Base-by-base conservation (phyloP, 2,329 filamentous ascomycete species). In the Apiospora arundinis region DNA sequence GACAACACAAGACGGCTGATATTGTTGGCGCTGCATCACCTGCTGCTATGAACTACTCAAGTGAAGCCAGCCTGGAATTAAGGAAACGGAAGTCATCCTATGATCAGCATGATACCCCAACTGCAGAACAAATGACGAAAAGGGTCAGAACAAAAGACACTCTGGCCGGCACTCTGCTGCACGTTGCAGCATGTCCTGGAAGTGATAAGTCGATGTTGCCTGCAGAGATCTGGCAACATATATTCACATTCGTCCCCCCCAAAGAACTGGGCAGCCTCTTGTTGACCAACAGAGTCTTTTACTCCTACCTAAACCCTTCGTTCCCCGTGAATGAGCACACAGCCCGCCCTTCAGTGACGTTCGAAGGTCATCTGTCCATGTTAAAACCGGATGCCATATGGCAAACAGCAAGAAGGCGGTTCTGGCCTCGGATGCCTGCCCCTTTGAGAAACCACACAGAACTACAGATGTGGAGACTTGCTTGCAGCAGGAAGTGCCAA, bases 381-480 rank as follows among this genome's bases (percentile, higher is more conserved):
- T 77, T 85, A 76, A 87, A 88, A 77, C 89, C 92, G 76, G 89
- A 94, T 78, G 82, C 83, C 67, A 90, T 95, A 76, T 95, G 93
- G 93, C 88, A 88, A 78, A 83, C 86, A 74, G 92, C 93, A 76
- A 89, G 93, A 77, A 90, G 90, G 76, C 82, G 84, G 25, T 91
- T 89, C 79, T 89, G 89, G 83, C 89, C 89, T 37, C 87, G 87
- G 74, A 89, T 95, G 84, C 93, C 93, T 66, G 86, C 86, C 70
- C 93, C 93, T 40, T 84, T 95, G 68, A 83, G 84, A 69, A 87
- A 86, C 71, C 88, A 87, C 78, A 88, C 89, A 56, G 93, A 96
- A 80, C 83, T 93, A 74, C 88, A 92, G 56, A 95, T 95, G 92
- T 94, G 93, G 89, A 89, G 88, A 77, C 83, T 96, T 68, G 85